phyloP scores from a whole-genome alignment of 106 monocot genomes.

The Acanthochlamys bracteata region DNA sequence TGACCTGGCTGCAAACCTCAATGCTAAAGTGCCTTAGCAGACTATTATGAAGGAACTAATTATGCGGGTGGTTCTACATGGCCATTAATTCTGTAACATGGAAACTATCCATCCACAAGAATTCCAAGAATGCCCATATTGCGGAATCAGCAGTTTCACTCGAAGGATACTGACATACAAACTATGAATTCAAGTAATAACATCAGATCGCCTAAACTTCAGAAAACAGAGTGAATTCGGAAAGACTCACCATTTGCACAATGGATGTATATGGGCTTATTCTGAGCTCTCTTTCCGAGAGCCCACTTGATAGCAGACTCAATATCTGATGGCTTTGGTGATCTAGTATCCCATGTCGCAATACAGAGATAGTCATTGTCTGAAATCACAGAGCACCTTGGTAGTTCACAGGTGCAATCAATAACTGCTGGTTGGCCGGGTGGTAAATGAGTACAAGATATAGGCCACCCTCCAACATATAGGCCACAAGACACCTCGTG shows the following conservation, averaged over 20 bases:
- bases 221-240: neutral
- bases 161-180: neutral
- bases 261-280: slow-evolving; percentile 71
- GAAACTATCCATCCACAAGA: no score
- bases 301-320: slow-evolving; percentile 88
- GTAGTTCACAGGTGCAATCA: slow-evolving; percentile 98
- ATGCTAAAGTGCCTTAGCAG: no score
- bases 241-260: slow-evolving; percentile 66
- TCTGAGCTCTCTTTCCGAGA: slow-evolving; percentile 53
- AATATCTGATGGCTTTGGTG: slow-evolving; percentile 59
- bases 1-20: no score
- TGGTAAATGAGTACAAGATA: slow-evolving; percentile 52
- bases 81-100: no score
- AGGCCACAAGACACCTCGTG: slow-evolving; percentile 65
- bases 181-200: neutral
- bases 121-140: no score
- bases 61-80: no score
- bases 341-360: slow-evolving; percentile 88
- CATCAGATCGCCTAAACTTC: neutral
- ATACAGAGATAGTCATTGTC: slow-evolving; percentile 63
- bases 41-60: no score
- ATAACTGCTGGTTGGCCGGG: slow-evolving; percentile 73
- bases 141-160: neutral
- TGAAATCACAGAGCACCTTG: slow-evolving; percentile 39
- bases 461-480: slow-evolving; percentile 90